These are phyloP conservation scores for Didymella exigua DNA, from an alignment of 2,329 filamentous ascomycete genomes.

Conservation along the genomic window DNA sequence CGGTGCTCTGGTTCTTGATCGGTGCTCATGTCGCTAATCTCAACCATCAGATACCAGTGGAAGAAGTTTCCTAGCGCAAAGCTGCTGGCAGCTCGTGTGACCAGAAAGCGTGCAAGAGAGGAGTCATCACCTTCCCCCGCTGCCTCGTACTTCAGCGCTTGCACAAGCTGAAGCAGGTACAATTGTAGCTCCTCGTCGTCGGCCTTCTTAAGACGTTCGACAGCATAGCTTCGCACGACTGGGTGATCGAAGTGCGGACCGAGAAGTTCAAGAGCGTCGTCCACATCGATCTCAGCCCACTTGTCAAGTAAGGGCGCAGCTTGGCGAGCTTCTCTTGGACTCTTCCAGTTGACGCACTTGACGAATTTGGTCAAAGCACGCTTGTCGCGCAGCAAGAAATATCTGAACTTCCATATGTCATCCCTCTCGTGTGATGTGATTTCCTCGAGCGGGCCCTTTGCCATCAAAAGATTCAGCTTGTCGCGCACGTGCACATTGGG, in stretches of 20 bases:
- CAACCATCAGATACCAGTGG: conserved; percentile 98
- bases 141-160: conserved; percentile 78
- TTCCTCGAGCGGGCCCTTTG: conserved; percentile 88
- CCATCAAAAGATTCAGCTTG: conserved; percentile 87
- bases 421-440: conserved; percentile 92
- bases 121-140: conserved; percentile 72
- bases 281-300: conserved; percentile 96
- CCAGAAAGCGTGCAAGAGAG: conserved; percentile 86
- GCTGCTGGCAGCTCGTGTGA: conserved; percentile 84
- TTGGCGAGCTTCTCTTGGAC: conserved; percentile 82
- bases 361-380: conserved; percentile 89
- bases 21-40: conserved; percentile 82
- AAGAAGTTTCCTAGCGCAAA: conserved; percentile 93
- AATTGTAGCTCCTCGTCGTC: conserved; percentile 90
- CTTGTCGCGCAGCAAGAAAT: conserved; percentile 92
- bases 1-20: conserved; percentile 77
- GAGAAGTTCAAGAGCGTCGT: conserved; percentile 91
- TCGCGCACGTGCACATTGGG: conserved; percentile 95
- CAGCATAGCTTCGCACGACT: conserved; percentile 88
- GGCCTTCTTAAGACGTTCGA: conserved; percentile 87
- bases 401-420: conserved; percentile 95
- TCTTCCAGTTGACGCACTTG: conserved; percentile 95
- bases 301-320: conserved; percentile 87
- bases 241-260: conserved; percentile 90
- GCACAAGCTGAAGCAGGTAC: conserved; percentile 91